Evolutionary conservation across 768 basidiomycete species (phyloP).

Genomic region (Crassisporium funariophilum): DNA sequence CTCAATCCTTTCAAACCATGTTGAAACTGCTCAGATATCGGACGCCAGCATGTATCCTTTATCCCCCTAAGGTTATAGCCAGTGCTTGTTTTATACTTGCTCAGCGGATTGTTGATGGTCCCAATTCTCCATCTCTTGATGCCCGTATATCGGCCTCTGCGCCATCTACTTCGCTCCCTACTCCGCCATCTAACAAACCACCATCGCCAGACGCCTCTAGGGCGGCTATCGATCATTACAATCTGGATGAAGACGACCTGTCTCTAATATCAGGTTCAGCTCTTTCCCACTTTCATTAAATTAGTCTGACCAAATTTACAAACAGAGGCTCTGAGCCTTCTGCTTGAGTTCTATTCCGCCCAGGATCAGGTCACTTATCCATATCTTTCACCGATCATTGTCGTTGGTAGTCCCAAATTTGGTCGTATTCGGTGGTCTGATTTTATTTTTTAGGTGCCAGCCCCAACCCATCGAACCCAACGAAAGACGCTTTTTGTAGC

Average conservation of each 20-base stretch:
- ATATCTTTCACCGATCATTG: conserved; percentile 50
- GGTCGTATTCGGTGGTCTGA: conserved; percentile 3
- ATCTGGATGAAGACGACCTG: conserved; percentile 61
- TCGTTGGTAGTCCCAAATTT: conserved; percentile 40
- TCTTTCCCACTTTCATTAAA: conserved; percentile 1
- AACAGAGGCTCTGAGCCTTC: conserved; percentile 62
- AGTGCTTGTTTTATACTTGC: conserved; percentile 78
- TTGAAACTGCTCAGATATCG: conserved; percentile 57
- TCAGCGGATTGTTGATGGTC: conserved; percentile 71
- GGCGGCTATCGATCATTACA: conserved; percentile 68
- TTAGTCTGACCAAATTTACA: conserved; percentile 6
- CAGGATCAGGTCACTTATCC: conserved; percentile 55
- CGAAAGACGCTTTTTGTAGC: conserved; percentile 44
- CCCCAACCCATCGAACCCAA: conserved; percentile 38
- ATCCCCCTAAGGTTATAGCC: conserved; percentile 69
- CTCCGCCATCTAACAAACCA: conserved; percentile 77
- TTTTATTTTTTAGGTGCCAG: conserved; percentile 42
- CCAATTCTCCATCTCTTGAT: conserved; percentile 72
- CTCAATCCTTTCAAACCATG: no score
- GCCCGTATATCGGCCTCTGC: conserved; percentile 72
- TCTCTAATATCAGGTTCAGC: conserved; percentile 57
- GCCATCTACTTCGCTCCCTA: conserved; percentile 76
- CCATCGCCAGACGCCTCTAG: conserved; percentile 70
- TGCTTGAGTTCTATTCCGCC: conserved; percentile 72
- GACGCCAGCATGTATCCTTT: conserved; percentile 76